Conservation (phyloP, 176 grass and related monocot genomes). For the Tillandsia fasciculata region DNA sequence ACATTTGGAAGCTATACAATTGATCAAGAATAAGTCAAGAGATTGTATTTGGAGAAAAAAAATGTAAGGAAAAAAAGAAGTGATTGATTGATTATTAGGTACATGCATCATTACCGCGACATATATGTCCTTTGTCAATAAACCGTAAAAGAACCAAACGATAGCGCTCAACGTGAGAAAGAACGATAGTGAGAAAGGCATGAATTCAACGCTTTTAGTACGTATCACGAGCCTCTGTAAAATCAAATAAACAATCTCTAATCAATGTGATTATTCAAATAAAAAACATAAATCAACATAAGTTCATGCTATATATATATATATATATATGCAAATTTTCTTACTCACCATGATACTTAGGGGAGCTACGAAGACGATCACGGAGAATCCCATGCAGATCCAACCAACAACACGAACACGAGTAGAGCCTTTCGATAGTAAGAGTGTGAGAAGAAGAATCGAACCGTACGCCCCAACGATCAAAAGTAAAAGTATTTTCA, state of each 20-base stretch:
- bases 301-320: background rate
- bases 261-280: background rate
- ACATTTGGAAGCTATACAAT: background rate
- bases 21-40: background rate
- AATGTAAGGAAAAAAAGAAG: background rate
- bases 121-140: constrained; percentile 5
- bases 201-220: constrained; percentile 17
- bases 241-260: background rate
- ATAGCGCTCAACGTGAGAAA: constrained; percentile 16
- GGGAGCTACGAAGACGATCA: constrained; percentile 11
- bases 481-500: background rate
- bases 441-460: constrained; percentile 9
- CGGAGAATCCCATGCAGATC: constrained; percentile 14
- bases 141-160: constrained; percentile 7
- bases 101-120: background rate
- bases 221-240: constrained; percentile 7
- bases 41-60: background rate
- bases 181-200: constrained; percentile 13
- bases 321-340: background rate
- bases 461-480: background rate
- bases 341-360: constrained; percentile 14
- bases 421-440: background rate
- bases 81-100: background rate
- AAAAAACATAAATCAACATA: background rate
- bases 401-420: constrained; percentile 5